Conservation (phyloP, 2,329 filamentous ascomycete genomes). For the Ceratocystis lukuohia region DNA sequence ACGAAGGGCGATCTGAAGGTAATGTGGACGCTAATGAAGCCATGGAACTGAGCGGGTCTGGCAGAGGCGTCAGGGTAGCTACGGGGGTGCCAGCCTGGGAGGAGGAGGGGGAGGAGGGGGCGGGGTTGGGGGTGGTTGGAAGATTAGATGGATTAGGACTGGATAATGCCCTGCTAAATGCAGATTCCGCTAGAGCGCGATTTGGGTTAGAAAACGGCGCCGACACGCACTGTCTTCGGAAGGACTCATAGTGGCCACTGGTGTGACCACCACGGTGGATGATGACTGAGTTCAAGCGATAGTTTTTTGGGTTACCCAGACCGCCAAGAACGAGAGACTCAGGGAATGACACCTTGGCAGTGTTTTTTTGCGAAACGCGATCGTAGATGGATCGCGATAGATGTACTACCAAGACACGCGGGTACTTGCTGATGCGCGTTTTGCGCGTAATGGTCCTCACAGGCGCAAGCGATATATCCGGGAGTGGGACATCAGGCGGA, state of each 20-base stretch:
- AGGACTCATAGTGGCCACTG: constrained; percentile 94
- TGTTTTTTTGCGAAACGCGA: constrained; percentile 75
- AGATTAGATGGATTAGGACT: constrained; percentile 26
- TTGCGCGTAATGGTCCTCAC: constrained; percentile 76
- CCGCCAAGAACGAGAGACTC: constrained; percentile 74
- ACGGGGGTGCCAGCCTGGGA: constrained; percentile 18
- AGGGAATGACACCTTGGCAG: constrained; percentile 84
- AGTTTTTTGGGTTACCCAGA: constrained; percentile 62
- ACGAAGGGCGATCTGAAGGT: constrained; percentile 28
- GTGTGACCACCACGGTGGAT: constrained; percentile 93
- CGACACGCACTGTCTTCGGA: constrained; percentile 63
- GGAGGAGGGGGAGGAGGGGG: constrained; percentile 26
- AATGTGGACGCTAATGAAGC: constrained; percentile 24
- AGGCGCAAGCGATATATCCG: constrained; percentile 60
- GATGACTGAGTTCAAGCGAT: constrained; percentile 74
- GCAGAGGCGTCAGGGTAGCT: constrained; percentile 35
- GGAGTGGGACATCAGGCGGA: constrained; percentile 41
- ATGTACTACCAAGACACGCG: constrained; percentile 81
- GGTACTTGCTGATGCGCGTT: constrained; percentile 75
- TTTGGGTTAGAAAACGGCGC: constrained; percentile 72
- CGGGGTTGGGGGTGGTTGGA: constrained; percentile 28
- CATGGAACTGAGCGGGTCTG: constrained; percentile 30
- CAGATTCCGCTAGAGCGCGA: constrained; percentile 60
- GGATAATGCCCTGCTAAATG: constrained; percentile 53
- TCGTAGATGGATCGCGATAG: constrained; percentile 90